phyloP scores from a whole-genome alignment of 2,329 filamentous ascomycete genomes.

The Gaeumannomyces sp. region DNA sequence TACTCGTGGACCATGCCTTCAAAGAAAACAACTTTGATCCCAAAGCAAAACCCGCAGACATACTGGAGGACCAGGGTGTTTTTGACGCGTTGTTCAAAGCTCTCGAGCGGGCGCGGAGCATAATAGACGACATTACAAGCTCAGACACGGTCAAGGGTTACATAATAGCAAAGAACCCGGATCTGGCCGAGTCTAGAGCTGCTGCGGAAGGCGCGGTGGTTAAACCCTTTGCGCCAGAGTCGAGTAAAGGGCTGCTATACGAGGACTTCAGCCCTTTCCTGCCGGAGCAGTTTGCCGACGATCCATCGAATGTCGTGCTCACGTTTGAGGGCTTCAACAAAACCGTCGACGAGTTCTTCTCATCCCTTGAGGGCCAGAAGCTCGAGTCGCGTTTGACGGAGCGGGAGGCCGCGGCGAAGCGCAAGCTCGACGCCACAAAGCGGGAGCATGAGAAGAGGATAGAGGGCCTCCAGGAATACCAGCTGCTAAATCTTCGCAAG shows the following conservation, averaged over 20 bases:
- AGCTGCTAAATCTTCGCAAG: conserved; percentile 79
- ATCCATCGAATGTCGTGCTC: conserved; percentile 60
- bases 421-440: conserved; percentile 78
- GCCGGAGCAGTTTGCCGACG: conserved; percentile 69
- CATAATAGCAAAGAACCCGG: conserved; percentile 68
- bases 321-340: conserved; percentile 83
- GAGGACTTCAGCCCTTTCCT: conserved; percentile 94
- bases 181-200: conserved; percentile 10
- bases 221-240: conserved; percentile 10
- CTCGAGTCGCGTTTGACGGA: conserved; percentile 78
- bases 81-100: conserved; percentile 62
- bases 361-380: conserved; percentile 89
- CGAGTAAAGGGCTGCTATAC: conserved; percentile 53
- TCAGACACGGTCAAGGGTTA: conserved; percentile 68
- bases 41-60: conserved; percentile 57
- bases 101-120: conserved; percentile 62
- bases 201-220: background rate
- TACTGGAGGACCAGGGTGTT: conserved; percentile 59
- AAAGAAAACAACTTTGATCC: conserved; percentile 64
- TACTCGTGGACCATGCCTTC: conserved; percentile 82
- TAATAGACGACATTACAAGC: conserved; percentile 63
- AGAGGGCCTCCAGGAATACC: conserved; percentile 73
- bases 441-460: conserved; percentile 80
- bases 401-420: conserved; percentile 72
- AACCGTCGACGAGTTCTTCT: conserved; percentile 95